phyloP scores from a whole-genome alignment of 768 basidiomycete species.

The Suillus discolor region DNA sequence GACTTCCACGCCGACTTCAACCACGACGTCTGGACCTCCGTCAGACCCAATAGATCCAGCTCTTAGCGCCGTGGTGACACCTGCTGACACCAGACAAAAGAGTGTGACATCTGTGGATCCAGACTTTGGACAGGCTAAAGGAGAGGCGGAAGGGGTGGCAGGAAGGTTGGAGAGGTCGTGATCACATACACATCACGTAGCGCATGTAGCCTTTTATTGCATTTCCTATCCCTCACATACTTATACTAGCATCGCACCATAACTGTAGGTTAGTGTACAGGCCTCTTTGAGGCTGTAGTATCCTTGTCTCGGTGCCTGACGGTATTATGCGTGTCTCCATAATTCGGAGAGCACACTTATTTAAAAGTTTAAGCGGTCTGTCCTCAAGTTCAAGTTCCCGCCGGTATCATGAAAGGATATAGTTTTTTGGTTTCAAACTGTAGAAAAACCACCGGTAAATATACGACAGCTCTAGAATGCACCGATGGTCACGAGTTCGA shows the following conservation, averaged over 20 bases:
- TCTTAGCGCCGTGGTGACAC: constrained; percentile 26
- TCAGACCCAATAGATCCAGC: constrained; percentile 37
- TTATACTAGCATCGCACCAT: constrained; percentile 5
- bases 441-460: neutral
- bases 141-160: constrained; percentile 25
- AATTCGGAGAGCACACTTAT: neutral
- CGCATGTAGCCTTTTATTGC: neutral
- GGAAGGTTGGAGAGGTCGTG: constrained; percentile 21
- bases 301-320: neutral
- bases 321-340: neutral
- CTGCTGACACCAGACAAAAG: constrained; percentile 30
- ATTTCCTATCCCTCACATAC: neutral
- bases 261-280: neutral
- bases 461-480: neutral
- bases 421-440: neutral
- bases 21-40: constrained; percentile 34
- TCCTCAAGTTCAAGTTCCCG: neutral
- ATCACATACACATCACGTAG: neutral
- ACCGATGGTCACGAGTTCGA: neutral
- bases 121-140: constrained; percentile 24
- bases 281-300: neutral
- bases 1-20: constrained; percentile 36
- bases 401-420: neutral
- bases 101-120: constrained; percentile 21
- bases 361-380: neutral